A percentile compares a stretch with the other conserved stretches of the same genome.
phyloP scores from a whole-genome alignment of 192 early-diverging fungal genomes.

The Physocladia obscura region DNA sequence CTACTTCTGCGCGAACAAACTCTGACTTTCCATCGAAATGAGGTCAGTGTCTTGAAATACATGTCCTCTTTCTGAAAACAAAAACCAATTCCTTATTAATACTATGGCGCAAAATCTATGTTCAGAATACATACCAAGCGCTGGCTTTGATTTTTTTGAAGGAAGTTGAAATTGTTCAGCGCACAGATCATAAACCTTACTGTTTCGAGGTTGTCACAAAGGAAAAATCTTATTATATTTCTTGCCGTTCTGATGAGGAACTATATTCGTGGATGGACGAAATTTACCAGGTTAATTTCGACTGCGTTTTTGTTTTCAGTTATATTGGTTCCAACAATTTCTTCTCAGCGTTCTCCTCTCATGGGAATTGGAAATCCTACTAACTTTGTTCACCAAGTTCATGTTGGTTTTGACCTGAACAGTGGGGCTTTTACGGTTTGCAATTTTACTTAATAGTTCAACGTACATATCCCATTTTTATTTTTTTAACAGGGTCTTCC shows the following conservation, averaged over 20 bases:
- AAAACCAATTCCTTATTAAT: neutral
- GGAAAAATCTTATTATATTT: slow-evolving; percentile 89
- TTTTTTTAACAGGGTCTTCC: slow-evolving; percentile 73
- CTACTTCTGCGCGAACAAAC: slow-evolving; percentile 84
- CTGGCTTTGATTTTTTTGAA: slow-evolving; percentile 87
- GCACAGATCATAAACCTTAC: slow-evolving; percentile 88
- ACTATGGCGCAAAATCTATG: neutral
- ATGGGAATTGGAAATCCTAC: slow-evolving; percentile 76
- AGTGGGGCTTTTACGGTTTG: slow-evolving; percentile 51
- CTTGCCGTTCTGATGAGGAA: slow-evolving; percentile 94
- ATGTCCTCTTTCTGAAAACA: slow-evolving; percentile 1
- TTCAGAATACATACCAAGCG: slow-evolving; percentile 80
- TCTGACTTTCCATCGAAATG: slow-evolving; percentile 89
- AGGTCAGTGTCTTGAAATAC: slow-evolving; percentile 54
- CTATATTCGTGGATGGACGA: slow-evolving; percentile 98
- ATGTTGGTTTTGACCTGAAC: slow-evolving; percentile 58
- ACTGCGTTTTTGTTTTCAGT: neutral
- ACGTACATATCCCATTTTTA: neutral
- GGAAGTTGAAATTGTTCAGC: slow-evolving; percentile 83
- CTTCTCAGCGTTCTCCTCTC: slow-evolving; percentile 67
- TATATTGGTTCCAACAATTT: neutral
- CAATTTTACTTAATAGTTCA: too few species aligned
- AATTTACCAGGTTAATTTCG: slow-evolving; percentile 77
- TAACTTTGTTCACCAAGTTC: slow-evolving; percentile 85
- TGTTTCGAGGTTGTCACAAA: slow-evolving; percentile 93